Evolutionary conservation across 495 filamentous ascomycete species (phyloP), one percentile per base, ranked within the genome.

Genomic region (Aspergillus conjunctus): DNA sequence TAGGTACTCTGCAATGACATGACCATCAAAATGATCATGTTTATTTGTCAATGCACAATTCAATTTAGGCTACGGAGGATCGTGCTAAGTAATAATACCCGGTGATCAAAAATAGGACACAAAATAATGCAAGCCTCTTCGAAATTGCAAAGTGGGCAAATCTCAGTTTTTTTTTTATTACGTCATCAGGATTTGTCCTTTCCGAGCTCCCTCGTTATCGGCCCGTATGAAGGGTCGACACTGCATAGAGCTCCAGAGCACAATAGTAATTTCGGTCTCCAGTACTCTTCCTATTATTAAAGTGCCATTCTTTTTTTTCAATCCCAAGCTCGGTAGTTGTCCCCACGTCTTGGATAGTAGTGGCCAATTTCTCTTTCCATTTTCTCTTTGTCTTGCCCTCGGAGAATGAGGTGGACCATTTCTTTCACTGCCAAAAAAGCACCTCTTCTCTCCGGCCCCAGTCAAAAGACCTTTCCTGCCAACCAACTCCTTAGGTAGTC

Each of bases 401-500:
- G 26, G 26, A 26, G 26, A 2, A 26, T 26, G 26, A n/a, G n/a
- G n/a, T n/a, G n/a, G n/a, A 26, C 26, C 26, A 5, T 26, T 26
- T 26, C 26, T 26, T 26, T 26, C 26, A 26, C 5, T 5, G 26
- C 26, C 5, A 26, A 5, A 26, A 26, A 26, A 26, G n/a, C n/a
- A n/a, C 26, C 26, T 26, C 2, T 26, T 26, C 26, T 26, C 26
- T 26, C 37, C 9, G 37, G 6, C 37, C 8, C 37, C 6, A 20
- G 20, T 48, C 21, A 48, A 48, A 22, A 43, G 17, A 4, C 10
- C 44, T 21, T 48, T 48, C 32, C 52, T 56, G 60, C 57, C 53
- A 2, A 26, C 26, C 26, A 5, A 26, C 2, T 26, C 2, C 26
- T n/a, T n/a, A n/a, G n/a, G n/a, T 26, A 26, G 26, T 26, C 26